Evolutionary conservation across 2,329 filamentous ascomycete species (phyloP), one percentile per base, ranked within the genome.

Genomic region (Botrytis fabae): DNA sequence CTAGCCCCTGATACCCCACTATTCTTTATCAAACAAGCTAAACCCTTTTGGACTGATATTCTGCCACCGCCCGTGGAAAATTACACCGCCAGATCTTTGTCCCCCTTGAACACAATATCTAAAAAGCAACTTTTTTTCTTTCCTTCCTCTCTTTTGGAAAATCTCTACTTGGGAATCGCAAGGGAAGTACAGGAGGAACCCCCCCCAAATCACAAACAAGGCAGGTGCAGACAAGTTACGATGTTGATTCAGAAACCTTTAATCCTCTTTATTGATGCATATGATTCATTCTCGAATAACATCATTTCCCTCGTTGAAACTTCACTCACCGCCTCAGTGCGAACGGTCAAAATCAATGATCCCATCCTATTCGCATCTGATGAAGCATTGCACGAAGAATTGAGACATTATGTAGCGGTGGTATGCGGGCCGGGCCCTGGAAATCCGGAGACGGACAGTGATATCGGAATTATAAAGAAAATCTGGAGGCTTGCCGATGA

Each of bases 221-320:
- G n/a, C 65, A 57, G 48, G 40, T 46, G 40, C 68, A 61, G 22
- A 70, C 32, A 20, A 35, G 22, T 79, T 71, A 78, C 74, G 73
- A 81, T 80, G 80, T 69, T 71, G 66, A 73, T 75, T 22, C 70
- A 75, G 12, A 80, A 81, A 73, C 78, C 80, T 60, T 73, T 77
- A 28, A 92, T 98, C 75, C 89, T 98, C 75, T 97, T 97, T 83
- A 86, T 99, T 77, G 96, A 98, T 82, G 95, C 95, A 75, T 97
- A 97, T 83, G 96, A 99, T 84, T 98, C 95, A 60, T 99, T 98
- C 83, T 93, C 94, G 72, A 95, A 97, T 83, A 98, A 98, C 83
- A 96, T 98, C 79, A 90, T 97, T 70, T 91, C 93, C 9, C 88
- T 97, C 48, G 86, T 98, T 64, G 88, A 92, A 77, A 89, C 91